phyloP scores from a whole-genome alignment of 495 filamentous ascomycete genomes.

The Ascobolus immersus region DNA sequence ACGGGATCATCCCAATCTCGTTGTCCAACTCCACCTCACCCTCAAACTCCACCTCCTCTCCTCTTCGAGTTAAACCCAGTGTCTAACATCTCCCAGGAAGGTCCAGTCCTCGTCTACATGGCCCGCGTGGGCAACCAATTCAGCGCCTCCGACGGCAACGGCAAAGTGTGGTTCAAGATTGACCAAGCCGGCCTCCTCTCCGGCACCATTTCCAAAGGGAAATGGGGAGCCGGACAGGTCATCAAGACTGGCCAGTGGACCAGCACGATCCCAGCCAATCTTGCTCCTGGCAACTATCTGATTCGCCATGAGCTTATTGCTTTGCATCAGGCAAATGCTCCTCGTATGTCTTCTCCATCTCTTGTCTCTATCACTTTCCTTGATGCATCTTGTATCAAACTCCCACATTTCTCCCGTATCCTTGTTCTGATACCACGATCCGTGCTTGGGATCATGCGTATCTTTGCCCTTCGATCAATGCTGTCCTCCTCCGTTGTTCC shows the following conservation, averaged over 20 bases:
- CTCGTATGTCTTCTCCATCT: constrained; percentile 34
- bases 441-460: no score
- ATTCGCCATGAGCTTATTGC: constrained; percentile 32
- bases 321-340: constrained; percentile 31
- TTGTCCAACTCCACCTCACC: constrained; percentile 3
- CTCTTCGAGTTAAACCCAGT: constrained; percentile 26
- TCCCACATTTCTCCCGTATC: no score
- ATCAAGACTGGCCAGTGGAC: constrained; percentile 5
- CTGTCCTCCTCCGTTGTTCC: no score
- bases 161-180: constrained; percentile 33
- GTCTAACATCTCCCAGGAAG: constrained; percentile 27
- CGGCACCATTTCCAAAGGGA: constrained; percentile 5
- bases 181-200: constrained; percentile 20
- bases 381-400: background rate
- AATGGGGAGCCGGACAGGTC: constrained; percentile 7
- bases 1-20: background rate
- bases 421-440: no score
- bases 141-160: constrained; percentile 21
- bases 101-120: constrained; percentile 29
- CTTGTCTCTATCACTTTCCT: background rate
- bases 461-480: no score
- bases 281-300: constrained; percentile 10
- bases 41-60: constrained; percentile 22
- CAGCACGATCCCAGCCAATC: constrained; percentile 6
- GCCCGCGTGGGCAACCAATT: constrained; percentile 26